Percentiles rank a stretch among this genome's conserved stretches.
Conservation (phyloP, 768 basidiomycete genomes). For the Lentinula sp. region DNA sequence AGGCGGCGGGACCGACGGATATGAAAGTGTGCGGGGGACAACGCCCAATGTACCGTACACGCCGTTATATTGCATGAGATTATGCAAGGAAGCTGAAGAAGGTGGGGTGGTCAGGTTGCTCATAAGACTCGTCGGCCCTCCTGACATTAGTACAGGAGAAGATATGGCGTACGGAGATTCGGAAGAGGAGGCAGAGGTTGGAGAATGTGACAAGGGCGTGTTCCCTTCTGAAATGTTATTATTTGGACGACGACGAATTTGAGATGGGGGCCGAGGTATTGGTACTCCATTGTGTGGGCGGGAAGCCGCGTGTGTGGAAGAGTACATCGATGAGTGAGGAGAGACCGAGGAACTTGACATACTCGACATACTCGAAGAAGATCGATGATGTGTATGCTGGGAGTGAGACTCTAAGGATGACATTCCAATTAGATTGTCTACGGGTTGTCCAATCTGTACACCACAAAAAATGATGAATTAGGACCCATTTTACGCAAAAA, state of each 20-base stretch:
- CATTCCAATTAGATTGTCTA: conserved; percentile 76
- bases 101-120: conserved; percentile 70
- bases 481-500: neutral
- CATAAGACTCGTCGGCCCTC: conserved; percentile 47
- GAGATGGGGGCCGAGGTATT: conserved; percentile 67
- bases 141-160: conserved; percentile 30
- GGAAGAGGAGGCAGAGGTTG: conserved; percentile 40
- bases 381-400: conserved; percentile 64
- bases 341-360: conserved; percentile 40
- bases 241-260: conserved; percentile 52
- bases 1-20: conserved; percentile 81
- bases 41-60: conserved; percentile 15
- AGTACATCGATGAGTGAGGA: conserved; percentile 25
- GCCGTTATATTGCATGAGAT: conserved; percentile 25
- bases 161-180: conserved; percentile 69
- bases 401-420: conserved; percentile 61
- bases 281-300: conserved; percentile 50
- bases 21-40: conserved; percentile 43
- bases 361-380: conserved; percentile 36
- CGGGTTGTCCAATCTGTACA: conserved; percentile 60
- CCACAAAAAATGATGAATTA: neutral
- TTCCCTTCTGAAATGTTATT: conserved; percentile 44
- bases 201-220: conserved; percentile 61
- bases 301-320: conserved; percentile 14
- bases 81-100: conserved; percentile 49